Evolutionary conservation across 2,329 filamentous ascomycete genomes (phyloP).

Genomic region (Tolypocladium album): DNA sequence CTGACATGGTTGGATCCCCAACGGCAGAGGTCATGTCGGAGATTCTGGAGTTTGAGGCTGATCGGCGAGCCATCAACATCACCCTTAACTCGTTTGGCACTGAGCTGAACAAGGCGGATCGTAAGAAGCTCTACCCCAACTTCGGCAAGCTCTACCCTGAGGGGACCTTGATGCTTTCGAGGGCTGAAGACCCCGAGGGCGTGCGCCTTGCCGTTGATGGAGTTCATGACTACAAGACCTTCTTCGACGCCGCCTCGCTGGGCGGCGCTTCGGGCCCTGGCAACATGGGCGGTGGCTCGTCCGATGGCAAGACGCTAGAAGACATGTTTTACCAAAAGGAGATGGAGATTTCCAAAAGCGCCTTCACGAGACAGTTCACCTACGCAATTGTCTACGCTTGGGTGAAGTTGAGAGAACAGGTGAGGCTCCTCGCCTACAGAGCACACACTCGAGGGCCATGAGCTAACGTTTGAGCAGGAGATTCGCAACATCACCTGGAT

Average conservation of each 20-base stretch:
- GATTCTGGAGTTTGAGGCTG: conserved; percentile 92
- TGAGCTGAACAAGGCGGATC: conserved; percentile 83
- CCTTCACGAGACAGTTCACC: conserved; percentile 93
- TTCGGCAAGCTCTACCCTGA: conserved; percentile 91
- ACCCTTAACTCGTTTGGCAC: conserved; percentile 98
- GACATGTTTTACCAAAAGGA: conserved; percentile 99
- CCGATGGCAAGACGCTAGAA: conserved; percentile 82
- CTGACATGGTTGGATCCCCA: conserved; percentile 78
- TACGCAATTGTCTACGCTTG: conserved; percentile 93
- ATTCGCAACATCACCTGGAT: conserved; percentile 99
- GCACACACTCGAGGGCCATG: neutral
- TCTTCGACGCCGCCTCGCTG: conserved; percentile 85
- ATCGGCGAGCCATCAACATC: conserved; percentile 95
- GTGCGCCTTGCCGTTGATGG: conserved; percentile 90
- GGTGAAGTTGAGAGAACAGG: conserved; percentile 96
- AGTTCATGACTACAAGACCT: conserved; percentile 84
- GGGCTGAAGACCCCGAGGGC: conserved; percentile 89
- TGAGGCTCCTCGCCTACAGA: conserved; percentile 32
- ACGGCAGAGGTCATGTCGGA: conserved; percentile 94
- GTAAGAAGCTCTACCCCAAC: conserved; percentile 89
- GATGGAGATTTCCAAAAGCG: conserved; percentile 94
- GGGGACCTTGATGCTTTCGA: conserved; percentile 86
- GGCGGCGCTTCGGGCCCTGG: conserved; percentile 62
- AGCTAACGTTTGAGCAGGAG: conserved; percentile 53
- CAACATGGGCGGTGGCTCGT: conserved; percentile 72